Percentiles rank a stretch among this genome's conserved stretches.
These are phyloP conservation scores for Dryadomyces sulphureus DNA, from an alignment of 2,329 filamentous ascomycete species.

Conservation along the genomic window DNA sequence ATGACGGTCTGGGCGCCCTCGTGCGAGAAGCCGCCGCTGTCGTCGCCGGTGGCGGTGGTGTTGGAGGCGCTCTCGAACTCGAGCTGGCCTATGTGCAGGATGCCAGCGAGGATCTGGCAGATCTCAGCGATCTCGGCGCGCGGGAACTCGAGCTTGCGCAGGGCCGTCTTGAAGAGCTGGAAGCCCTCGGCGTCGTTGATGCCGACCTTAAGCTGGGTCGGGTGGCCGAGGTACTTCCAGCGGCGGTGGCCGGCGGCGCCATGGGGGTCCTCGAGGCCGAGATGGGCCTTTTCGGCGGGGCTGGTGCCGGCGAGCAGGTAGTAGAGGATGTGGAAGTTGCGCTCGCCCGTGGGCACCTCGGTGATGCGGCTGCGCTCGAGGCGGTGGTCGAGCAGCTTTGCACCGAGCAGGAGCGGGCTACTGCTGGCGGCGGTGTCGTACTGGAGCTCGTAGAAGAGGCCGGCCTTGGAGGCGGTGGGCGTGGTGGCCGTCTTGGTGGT, in stretches of 20 bases:
- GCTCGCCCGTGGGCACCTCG: constrained; percentile 84
- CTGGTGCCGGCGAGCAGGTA: constrained; percentile 91
- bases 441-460: constrained; percentile 89
- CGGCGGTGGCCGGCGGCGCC: constrained; percentile 52
- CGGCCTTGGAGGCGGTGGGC: constrained; percentile 87
- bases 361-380: constrained; percentile 85
- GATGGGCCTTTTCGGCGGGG: constrained; percentile 73
- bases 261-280: constrained; percentile 43
- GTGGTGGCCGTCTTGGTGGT: constrained; percentile 96
- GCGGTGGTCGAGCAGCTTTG: constrained; percentile 86
- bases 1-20: constrained; percentile 81
- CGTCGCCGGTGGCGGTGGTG: constrained; percentile 67
- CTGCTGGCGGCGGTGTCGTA: constrained; percentile 81
- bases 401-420: constrained; percentile 79
- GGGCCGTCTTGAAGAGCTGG: constrained; percentile 90
- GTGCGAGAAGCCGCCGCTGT: constrained; percentile 91
- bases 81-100: constrained; percentile 93
- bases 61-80: constrained; percentile 76
- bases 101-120: constrained; percentile 83
- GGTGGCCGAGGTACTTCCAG: constrained; percentile 94
- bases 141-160: constrained; percentile 88
- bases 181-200: constrained; percentile 95
- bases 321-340: constrained; percentile 92
- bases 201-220: constrained; percentile 90
- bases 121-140: constrained; percentile 90